Evolutionary conservation across 495 filamentous ascomycete genomes (phyloP).

Genomic region (Geoglossum glabrum): DNA sequence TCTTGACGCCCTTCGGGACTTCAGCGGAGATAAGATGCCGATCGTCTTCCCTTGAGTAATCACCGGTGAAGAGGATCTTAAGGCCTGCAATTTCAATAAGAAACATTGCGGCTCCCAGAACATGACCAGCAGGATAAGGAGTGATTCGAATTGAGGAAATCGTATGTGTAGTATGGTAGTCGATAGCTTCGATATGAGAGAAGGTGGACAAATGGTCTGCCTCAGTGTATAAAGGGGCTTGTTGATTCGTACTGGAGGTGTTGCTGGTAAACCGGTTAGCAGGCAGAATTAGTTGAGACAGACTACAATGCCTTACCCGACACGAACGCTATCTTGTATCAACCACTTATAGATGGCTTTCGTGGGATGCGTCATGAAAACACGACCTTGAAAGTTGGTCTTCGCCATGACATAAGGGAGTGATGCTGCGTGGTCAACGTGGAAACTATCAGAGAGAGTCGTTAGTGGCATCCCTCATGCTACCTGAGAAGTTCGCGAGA

Average conservation of each 20-base stretch:
- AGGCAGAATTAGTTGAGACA: background rate
- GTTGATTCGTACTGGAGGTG: slow-evolving; percentile 53
- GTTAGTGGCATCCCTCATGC: background rate
- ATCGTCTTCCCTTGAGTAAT: slow-evolving; percentile 88
- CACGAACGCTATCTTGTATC: slow-evolving; percentile 86
- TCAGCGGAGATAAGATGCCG: slow-evolving; percentile 83
- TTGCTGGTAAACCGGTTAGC: slow-evolving; percentile 23
- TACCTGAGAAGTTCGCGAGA: background rate
- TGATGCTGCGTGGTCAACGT: slow-evolving; percentile 90
- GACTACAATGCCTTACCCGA: slow-evolving; percentile 28
- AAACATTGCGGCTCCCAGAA: slow-evolving; percentile 97
- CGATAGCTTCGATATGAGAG: slow-evolving; percentile 84
- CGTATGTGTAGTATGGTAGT: slow-evolving; percentile 93
- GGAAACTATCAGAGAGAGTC: slow-evolving; percentile 44
- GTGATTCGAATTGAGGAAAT: slow-evolving; percentile 93
- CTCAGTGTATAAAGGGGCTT: slow-evolving; percentile 74
- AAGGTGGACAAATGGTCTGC: slow-evolving; percentile 86
- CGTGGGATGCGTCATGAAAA: slow-evolving; percentile 98
- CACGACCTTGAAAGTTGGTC: slow-evolving; percentile 87
- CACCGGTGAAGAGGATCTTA: slow-evolving; percentile 90
- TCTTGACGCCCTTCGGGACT: slow-evolving; percentile 63
- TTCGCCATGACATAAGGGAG: slow-evolving; percentile 93
- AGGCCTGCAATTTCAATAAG: slow-evolving; percentile 88
- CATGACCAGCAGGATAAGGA: slow-evolving; percentile 88
- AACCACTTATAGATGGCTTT: slow-evolving; percentile 99